These are phyloP conservation scores for Eimeria tenella DNA, from an alignment of 169 alveolate genomes.

Conservation along the genomic window DNA sequence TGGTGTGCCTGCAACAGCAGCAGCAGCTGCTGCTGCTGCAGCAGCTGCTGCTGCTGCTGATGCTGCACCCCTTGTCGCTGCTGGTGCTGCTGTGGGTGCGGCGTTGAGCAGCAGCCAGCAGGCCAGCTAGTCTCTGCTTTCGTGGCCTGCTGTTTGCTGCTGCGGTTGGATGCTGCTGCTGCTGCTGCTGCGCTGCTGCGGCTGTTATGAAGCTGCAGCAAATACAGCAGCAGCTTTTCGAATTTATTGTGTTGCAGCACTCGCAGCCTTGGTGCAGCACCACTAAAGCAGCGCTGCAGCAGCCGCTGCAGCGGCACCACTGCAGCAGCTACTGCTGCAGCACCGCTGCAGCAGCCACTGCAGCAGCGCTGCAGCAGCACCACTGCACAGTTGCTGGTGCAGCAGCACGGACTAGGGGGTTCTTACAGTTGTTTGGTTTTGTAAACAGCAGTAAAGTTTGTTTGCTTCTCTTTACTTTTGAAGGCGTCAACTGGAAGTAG, in stretches of 20 bases:
- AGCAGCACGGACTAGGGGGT: not conserved
- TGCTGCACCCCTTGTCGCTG: not conserved
- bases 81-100: not conserved
- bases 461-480: too few relatives aligned
- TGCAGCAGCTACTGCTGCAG: not conserved
- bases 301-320: not conserved
- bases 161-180: constrained; percentile 7
- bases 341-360: constrained; percentile 11
- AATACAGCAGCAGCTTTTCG: not conserved
- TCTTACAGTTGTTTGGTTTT: too few relatives aligned
- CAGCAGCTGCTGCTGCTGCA: constrained; percentile 9
- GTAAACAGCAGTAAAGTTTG: too few relatives aligned
- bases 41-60: not conserved
- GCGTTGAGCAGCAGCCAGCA: not conserved
- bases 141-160: not conserved
- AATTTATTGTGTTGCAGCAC: not conserved
- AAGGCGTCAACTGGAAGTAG: too few relatives aligned
- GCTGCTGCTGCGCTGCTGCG: not conserved
- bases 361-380: not conserved
- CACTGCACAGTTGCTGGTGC: not conserved
- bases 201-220: not conserved
- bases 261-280: not conserved
- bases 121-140: not conserved
- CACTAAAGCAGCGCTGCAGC: not conserved
- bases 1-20: not conserved